Evolutionary conservation across 345 rosid genomes (phyloP).

Genomic region (Iberis pinnata): DNA sequence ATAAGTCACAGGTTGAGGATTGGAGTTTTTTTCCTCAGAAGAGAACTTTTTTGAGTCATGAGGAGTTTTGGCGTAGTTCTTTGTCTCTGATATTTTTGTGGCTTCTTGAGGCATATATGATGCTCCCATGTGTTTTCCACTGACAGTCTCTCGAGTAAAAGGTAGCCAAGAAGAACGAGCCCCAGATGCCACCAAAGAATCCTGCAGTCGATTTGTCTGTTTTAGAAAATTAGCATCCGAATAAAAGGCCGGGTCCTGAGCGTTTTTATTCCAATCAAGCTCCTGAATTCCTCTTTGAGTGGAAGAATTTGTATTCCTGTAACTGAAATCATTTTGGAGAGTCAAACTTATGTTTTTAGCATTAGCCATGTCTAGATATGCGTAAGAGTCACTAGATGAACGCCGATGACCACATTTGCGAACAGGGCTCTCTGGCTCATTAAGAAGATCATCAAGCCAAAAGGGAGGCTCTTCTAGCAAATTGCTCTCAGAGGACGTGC

Average conservation of each 20-base stretch:
- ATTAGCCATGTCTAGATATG: constrained; percentile 64
- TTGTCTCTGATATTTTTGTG: constrained; percentile 46
- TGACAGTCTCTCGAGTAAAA: constrained; percentile 46
- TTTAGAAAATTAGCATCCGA: constrained; percentile 42
- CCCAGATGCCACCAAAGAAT: constrained; percentile 37
- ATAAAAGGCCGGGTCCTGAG: constrained; percentile 39
- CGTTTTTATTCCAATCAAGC: constrained; percentile 48
- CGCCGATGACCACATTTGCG: constrained; percentile 89
- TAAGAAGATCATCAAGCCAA: constrained; percentile 98
- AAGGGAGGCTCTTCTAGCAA: constrained; percentile 89
- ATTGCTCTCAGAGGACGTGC: constrained; percentile 87
- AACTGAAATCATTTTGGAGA: constrained; percentile 54
- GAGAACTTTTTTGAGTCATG: constrained; percentile 50
- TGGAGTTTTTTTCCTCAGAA: constrained; percentile 45
- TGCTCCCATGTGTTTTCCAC: constrained; percentile 45
- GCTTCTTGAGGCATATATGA: constrained; percentile 43
- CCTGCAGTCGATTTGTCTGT: constrained; percentile 50
- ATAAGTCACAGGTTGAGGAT: constrained; percentile 38
- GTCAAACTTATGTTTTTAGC: constrained; percentile 49
- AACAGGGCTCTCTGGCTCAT: constrained; percentile 92
- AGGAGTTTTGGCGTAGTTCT: constrained; percentile 46
- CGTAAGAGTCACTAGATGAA: constrained; percentile 94
- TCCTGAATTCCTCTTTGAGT: constrained; percentile 67
- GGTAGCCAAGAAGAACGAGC: constrained; percentile 41
- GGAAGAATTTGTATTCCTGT: constrained; percentile 33